phyloP scores from a whole-genome alignment of 306 rosid species.

The Trichosanthes cucumerina region DNA sequence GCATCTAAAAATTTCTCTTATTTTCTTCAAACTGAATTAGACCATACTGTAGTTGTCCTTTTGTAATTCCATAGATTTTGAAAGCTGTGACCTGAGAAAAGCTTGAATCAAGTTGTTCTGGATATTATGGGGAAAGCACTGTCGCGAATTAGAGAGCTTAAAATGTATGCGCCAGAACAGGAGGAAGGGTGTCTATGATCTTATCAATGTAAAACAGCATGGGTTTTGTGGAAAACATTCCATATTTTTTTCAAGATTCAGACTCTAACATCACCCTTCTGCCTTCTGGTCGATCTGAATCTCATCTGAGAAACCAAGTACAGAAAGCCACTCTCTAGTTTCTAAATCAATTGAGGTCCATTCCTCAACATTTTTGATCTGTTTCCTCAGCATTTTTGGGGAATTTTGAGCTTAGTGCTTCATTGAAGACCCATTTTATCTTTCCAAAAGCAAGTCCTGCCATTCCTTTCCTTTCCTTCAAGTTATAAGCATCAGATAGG shows the following conservation, averaged over 20 bases:
- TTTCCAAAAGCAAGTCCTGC: background rate
- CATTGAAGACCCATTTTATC: background rate
- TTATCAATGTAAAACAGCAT: background rate
- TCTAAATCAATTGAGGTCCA: background rate
- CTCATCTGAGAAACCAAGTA: background rate
- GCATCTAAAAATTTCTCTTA: background rate
- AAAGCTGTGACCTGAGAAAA: background rate
- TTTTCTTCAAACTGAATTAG: background rate
- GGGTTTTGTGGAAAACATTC: background rate
- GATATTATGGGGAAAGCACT: background rate
- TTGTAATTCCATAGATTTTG: background rate
- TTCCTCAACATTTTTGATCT: background rate
- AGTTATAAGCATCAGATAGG: background rate
- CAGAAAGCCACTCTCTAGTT: background rate
- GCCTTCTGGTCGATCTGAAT: background rate
- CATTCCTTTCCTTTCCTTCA: background rate
- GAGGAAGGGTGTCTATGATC: background rate
- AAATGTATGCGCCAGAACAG: no score
- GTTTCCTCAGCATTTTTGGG: background rate
- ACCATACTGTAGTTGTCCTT: background rate
- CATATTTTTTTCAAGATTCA: background rate
- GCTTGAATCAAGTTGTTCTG: background rate
- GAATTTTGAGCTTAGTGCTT: background rate
- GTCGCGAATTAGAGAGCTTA: background rate
- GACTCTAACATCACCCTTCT: background rate